These are phyloP conservation scores for Hirsutella thompsonii DNA, from an alignment of 2,329 filamentous ascomycete genomes.

Conservation along the genomic window DNA sequence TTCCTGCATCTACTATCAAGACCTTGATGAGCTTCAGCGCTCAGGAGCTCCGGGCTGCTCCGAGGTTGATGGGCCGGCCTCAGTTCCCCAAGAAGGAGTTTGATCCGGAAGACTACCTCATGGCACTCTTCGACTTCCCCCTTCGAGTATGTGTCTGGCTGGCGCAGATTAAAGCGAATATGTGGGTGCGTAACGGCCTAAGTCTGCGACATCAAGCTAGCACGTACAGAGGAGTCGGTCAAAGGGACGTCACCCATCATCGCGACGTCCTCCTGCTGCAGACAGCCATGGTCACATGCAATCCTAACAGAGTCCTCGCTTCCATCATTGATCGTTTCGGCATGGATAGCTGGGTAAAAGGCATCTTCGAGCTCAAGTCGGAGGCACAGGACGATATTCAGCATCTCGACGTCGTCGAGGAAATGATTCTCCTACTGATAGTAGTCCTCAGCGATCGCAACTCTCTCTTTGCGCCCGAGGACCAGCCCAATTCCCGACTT, in stretches of 20 bases:
- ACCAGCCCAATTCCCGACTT: slow-evolving; percentile 51
- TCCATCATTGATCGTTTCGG: slow-evolving; percentile 88
- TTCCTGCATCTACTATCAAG: slow-evolving; percentile 54
- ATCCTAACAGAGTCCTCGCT: slow-evolving; percentile 71
- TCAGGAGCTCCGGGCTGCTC: slow-evolving; percentile 54
- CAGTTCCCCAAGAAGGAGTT: slow-evolving; percentile 43
- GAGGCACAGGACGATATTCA: slow-evolving; percentile 75
- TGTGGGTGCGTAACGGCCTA: slow-evolving; percentile 98
- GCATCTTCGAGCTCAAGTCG: slow-evolving; percentile 60
- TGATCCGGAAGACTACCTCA: slow-evolving; percentile 63
- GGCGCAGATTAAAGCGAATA: slow-evolving; percentile 93
- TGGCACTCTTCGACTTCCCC: slow-evolving; percentile 85
- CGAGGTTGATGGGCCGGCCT: slow-evolving; percentile 47
- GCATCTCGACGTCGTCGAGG: slow-evolving; percentile 85
- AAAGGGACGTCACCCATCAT: slow-evolving; percentile 86
- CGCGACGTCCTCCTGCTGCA: slow-evolving; percentile 91
- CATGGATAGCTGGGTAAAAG: slow-evolving; percentile 76
- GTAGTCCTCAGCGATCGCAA: slow-evolving; percentile 82
- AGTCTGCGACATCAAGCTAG: slow-evolving; percentile 90
- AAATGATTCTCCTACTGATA: slow-evolving; percentile 88
- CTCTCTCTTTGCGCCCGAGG: slow-evolving; percentile 56
- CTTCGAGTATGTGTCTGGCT: slow-evolving; percentile 91
- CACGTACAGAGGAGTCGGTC: slow-evolving; percentile 79
- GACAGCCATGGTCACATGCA: slow-evolving; percentile 75
- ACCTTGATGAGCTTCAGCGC: slow-evolving; percentile 59